Evolutionary conservation across 2,329 filamentous ascomycete species (phyloP).

Genomic region (Coniochaeta prunicola): DNA sequence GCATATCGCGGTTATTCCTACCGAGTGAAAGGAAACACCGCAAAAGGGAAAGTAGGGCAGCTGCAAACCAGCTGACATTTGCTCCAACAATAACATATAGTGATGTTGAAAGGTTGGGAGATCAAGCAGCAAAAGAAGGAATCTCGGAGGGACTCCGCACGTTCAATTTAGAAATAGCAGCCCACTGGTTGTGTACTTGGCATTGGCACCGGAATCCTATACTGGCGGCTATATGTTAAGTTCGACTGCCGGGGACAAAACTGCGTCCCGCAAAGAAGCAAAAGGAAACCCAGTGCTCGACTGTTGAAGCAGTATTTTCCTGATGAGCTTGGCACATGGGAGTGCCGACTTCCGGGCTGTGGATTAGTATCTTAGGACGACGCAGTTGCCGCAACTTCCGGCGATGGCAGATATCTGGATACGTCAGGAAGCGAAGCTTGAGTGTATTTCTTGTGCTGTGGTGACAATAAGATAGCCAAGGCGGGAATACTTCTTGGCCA

Average conservation of each 20-base stretch:
- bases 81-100: neutral
- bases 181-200: neutral
- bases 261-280: neutral
- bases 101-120: neutral
- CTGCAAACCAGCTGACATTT: neutral
- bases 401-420: neutral
- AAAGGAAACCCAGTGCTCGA: neutral
- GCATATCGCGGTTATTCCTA: neutral
- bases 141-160: conserved; percentile 9
- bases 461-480: neutral
- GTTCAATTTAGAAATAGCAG: conserved; percentile 9
- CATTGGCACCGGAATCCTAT: conserved; percentile 3
- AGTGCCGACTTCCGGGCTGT: neutral
- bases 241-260: neutral
- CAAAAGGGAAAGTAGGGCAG: neutral
- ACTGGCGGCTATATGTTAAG: conserved; percentile 11
- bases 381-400: neutral
- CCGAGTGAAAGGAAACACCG: neutral
- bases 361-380: neutral
- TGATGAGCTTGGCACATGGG: neutral
- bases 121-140: neutral
- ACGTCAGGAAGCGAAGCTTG: neutral
- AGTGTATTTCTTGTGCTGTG: neutral
- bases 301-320: neutral
- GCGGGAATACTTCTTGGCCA: neutral